Evolutionary conservation across 345 rosid genomes (phyloP), one percentile per base, ranked within the genome.

Genomic region (Cardamine resedifolia): DNA sequence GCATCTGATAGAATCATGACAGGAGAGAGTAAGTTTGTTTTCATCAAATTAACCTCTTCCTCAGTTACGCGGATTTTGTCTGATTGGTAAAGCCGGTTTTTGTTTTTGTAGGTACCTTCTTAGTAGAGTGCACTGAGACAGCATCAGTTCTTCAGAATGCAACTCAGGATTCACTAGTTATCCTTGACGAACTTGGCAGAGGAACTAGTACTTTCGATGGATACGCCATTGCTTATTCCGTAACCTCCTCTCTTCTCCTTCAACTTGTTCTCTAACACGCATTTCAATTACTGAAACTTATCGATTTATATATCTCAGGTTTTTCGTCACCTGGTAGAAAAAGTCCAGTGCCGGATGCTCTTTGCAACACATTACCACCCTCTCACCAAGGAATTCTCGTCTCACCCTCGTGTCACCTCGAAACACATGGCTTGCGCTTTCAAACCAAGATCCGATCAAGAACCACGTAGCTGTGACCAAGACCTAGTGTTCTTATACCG

Each of bases 151-250:
- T 94, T 81, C 91, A 85, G 72, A 91, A 88, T 64, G 97, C 98
- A 74, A 89, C 97, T 14, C 88, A 87, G 76, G 90, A 91, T 83
- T 89, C 98, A 45, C 84, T 94, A 14, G 96, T 94, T 52, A 77
- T 94, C 82, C 97, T 94, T 39, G 97, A 91, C 67, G 98, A 94
- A 69, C 82, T 94, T 44, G 98, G 98, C 61, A 95, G 97, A 48
- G 98, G 97, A 78, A 91, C 98, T 24, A 94, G 98, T 83, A 94
- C 97, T 66, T 94, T 89, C 66, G 97, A 91, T 56, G 97, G 99
- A 71, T 95, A 95, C 67, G 93, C 99, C 80, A 91, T 91, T 47
- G 97, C 96, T 50, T 95, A 88, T 63, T 90, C 97, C 3, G 99
- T 95, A 73, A 83, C 86, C 30, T 34, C 19, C 30, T 76, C 1